A percentile compares a stretch with the other conserved stretches of the same genome.
phyloP scores from a whole-genome alignment of 2,329 filamentous ascomycete species.

The Colletotrichum gigasporum region DNA sequence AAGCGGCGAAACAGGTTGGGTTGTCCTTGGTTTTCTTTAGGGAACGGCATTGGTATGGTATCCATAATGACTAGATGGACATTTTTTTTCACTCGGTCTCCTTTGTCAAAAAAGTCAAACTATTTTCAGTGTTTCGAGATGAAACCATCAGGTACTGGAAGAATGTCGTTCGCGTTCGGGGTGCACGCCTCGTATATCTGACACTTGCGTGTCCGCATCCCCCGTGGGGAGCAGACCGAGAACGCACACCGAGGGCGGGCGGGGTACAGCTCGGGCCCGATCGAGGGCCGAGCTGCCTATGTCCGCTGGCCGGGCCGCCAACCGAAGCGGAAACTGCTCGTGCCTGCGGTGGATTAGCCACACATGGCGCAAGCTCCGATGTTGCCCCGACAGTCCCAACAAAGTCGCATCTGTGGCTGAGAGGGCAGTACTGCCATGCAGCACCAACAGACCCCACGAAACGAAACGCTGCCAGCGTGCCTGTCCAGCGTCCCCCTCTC shows the following conservation, averaged over 20 bases:
- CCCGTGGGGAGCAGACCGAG: neutral
- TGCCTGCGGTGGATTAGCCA: neutral
- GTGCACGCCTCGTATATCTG: conserved; percentile 1
- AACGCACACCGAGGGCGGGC: neutral
- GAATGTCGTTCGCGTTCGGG: neutral
- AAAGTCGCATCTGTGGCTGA: neutral
- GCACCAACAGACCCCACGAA: neutral
- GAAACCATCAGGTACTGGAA: neutral
- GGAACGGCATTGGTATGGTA: neutral
- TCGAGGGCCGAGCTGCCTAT: neutral
- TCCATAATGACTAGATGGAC: neutral
- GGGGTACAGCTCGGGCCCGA: conserved; percentile 8
- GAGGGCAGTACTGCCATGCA: too few relatives aligned
- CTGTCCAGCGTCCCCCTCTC: neutral
- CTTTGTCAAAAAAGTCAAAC: too few relatives aligned
- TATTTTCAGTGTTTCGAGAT: too few relatives aligned
- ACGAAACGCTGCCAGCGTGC: neutral
- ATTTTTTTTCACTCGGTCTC: too few relatives aligned
- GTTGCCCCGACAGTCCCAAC: neutral
- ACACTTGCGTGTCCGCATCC: neutral
- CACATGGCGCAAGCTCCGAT: neutral
- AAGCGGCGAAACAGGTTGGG: neutral
- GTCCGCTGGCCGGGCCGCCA: neutral
- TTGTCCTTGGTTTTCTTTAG: neutral
- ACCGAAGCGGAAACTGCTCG: neutral